These are phyloP conservation scores for Nemania diffusa DNA, from an alignment of 2,329 filamentous ascomycete species.

Conservation along the genomic window DNA sequence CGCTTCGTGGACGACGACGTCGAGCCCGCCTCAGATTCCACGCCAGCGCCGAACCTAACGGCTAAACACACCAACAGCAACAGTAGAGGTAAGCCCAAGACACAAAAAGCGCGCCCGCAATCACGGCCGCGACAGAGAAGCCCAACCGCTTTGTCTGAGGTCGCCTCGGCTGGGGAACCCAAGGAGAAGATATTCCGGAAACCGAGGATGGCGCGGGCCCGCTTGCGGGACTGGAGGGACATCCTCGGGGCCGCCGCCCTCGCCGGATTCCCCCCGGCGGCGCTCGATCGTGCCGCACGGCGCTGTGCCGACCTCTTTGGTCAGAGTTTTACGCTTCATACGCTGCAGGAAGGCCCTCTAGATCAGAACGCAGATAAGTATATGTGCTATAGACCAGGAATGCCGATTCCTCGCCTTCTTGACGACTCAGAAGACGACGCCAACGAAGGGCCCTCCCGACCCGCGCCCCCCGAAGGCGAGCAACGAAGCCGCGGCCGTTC, in stretches of 20 bases:
- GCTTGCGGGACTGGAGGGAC: constrained; percentile 83
- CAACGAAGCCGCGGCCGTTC: constrained; percentile 22
- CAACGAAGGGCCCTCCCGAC: not conserved
- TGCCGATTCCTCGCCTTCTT: constrained; percentile 32
- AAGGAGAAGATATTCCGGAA: constrained; percentile 18
- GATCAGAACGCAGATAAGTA: constrained; percentile 32
- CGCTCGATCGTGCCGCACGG: constrained; percentile 74
- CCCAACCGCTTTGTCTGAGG: constrained; percentile 16
- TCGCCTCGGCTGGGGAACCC: constrained; percentile 25
- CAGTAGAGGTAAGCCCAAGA: constrained; percentile 11
- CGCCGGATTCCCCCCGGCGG: constrained; percentile 72
- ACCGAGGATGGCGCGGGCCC: constrained; percentile 40
- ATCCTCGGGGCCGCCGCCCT: constrained; percentile 82
- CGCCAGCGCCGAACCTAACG: constrained; percentile 22
- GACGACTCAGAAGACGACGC: constrained; percentile 35
- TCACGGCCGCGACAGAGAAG: not conserved
- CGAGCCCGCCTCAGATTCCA: constrained; percentile 27
- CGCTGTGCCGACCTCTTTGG: constrained; percentile 81
- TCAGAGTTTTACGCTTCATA: constrained; percentile 74
- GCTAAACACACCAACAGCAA: constrained; percentile 36
- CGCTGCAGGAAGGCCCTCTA: constrained; percentile 56
- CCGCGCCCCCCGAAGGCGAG: constrained; percentile 8
- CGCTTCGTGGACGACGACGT: constrained; percentile 38
- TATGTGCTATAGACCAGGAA: constrained; percentile 46
- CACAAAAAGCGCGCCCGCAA: constrained; percentile 33